A percentile compares a stretch with the other conserved stretches of the same genome.
Evolutionary conservation across 345 rosid genomes (phyloP).

Genomic region (Eucalyptus globulus): DNA sequence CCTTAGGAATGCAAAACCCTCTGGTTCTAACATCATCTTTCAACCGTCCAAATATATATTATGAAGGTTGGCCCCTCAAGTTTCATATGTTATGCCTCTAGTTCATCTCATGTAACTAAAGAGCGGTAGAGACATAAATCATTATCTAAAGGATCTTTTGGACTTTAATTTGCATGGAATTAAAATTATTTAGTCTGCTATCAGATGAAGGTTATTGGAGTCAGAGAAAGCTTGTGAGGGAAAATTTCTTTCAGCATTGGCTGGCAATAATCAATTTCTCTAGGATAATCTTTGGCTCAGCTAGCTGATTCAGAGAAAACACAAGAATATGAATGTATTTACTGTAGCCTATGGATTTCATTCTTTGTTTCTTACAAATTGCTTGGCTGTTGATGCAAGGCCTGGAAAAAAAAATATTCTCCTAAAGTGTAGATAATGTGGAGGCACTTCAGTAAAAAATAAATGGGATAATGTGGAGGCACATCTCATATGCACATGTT

Average conservation of each 20-base stretch:
- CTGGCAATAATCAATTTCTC: background rate
- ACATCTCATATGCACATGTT: background rate
- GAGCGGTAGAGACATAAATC: background rate
- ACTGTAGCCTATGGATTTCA: background rate
- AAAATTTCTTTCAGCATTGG: background rate
- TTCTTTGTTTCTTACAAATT: background rate
- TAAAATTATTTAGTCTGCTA: background rate
- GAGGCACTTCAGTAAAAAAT: background rate
- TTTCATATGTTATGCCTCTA: background rate
- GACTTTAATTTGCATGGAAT: background rate
- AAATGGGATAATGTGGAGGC: background rate
- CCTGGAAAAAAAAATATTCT: background rate
- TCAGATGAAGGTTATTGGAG: background rate
- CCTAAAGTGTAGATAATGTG: background rate
- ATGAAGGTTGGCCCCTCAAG: slow-evolving; percentile 58
- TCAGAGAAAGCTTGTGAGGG: background rate
- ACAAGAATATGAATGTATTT: background rate
- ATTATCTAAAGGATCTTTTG: background rate
- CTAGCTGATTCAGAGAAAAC: background rate
- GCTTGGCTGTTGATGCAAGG: background rate
- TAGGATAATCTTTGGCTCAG: background rate
- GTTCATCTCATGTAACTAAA: background rate
- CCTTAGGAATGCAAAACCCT: slow-evolving; percentile 67
- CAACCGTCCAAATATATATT: slow-evolving; percentile 85
- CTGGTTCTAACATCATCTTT: slow-evolving; percentile 84